These are phyloP conservation scores for Litsea cubeba DNA, from an alignment of 164 flowering plant genomes.

Conservation along the genomic window DNA sequence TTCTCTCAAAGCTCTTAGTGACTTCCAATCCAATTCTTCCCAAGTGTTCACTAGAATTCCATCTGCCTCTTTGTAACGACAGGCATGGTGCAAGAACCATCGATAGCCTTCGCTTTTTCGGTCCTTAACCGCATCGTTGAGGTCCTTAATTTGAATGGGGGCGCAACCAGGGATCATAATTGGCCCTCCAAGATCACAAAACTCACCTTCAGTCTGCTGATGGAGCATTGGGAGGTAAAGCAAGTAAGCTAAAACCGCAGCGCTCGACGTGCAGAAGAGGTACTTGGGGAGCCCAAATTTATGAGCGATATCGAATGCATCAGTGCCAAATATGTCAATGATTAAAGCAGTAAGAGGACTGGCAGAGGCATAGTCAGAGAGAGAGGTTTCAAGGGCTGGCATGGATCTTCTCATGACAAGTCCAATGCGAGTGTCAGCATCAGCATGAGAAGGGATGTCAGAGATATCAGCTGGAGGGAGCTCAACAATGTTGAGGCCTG, in stretches of 20 bases:
- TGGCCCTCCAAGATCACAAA: constrained; percentile 25
- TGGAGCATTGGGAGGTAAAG: constrained; percentile 33
- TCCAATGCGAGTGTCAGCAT: constrained; percentile 10
- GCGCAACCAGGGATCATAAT: constrained; percentile 36
- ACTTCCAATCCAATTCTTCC: constrained; percentile 1
- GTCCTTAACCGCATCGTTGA: constrained; percentile 23
- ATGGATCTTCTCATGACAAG: constrained; percentile 19
- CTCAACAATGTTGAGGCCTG: constrained; percentile 3
- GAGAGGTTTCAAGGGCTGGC: constrained; percentile 14
- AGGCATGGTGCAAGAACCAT: constrained; percentile 14
- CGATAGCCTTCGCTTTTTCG: constrained; percentile 26
- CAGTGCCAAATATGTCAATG: constrained; percentile 31
- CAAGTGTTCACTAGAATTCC: constrained; percentile 13
- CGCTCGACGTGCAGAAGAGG: constrained; percentile 23
- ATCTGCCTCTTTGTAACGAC: neutral
- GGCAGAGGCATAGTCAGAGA: constrained; percentile 1
- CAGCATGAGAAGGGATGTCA: neutral
- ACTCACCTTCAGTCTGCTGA: constrained; percentile 24
- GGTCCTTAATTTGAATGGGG: constrained; percentile 19
- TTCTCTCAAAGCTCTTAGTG: constrained; percentile 7
- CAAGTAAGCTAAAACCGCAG: constrained; percentile 20
- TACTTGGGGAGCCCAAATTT: constrained; percentile 28
- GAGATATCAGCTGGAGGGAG: constrained; percentile 33
- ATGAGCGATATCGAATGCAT: constrained; percentile 24
- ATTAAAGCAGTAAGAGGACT: constrained; percentile 22